These are phyloP conservation scores for Metschnikowia baotianmanensis DNA, from an alignment of 805 yeast genomes.

Conservation along the genomic window DNA sequence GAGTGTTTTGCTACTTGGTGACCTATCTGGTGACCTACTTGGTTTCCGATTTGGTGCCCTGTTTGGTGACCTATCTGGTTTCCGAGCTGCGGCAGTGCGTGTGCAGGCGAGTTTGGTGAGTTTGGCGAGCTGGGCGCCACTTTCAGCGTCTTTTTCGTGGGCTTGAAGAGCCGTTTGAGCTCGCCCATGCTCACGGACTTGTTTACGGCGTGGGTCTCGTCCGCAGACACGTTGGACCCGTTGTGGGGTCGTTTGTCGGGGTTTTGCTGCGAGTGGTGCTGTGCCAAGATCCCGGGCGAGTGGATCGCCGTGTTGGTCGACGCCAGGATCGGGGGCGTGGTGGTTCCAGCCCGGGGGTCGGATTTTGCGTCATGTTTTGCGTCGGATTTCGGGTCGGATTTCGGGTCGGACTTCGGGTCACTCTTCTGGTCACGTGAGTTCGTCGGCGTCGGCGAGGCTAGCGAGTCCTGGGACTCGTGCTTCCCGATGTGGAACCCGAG, in stretches of 20 bases:
- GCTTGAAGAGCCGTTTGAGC: slow-evolving; percentile 69
- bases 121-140: slow-evolving; percentile 1
- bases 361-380: too few species aligned
- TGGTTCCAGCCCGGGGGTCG: slow-evolving; percentile 21
- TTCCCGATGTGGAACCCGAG: slow-evolving; percentile 42
- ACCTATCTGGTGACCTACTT: too few species aligned
- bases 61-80: too few species aligned
- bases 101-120: neutral
- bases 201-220: slow-evolving; percentile 29
- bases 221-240: neutral
- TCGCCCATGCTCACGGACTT: slow-evolving; percentile 61
- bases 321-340: slow-evolving; percentile 9
- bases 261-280: slow-evolving; percentile 10
- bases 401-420: too few species aligned
- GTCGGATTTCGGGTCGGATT: too few species aligned
- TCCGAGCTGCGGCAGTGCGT: too few species aligned
- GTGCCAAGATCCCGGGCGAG: slow-evolving; percentile 11
- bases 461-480: slow-evolving; percentile 39
- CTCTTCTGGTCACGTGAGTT: too few species aligned
- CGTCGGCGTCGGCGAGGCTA: slow-evolving; percentile 35
- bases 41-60: too few species aligned
- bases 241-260: slow-evolving; percentile 11
- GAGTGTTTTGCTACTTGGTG: too few species aligned
- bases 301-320: slow-evolving; percentile 4
- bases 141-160: slow-evolving; percentile 38